Evolutionary conservation across 2,329 filamentous ascomycete genomes (phyloP).

Genomic region (Xylariaceae sp.): DNA sequence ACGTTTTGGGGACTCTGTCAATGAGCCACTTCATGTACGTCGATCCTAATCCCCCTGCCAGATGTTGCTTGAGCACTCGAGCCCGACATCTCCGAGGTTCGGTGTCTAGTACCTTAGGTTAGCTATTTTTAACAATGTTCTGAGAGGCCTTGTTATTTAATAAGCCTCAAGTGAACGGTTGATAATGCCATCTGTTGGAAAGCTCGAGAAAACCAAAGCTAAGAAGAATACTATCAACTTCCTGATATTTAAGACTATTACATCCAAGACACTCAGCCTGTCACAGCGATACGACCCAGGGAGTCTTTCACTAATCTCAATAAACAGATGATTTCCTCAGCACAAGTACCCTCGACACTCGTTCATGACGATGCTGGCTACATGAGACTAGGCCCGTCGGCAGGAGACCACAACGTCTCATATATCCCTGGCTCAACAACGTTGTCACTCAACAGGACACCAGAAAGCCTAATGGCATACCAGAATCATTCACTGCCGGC

Average conservation of each 20-base stretch:
- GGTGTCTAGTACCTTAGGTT: constrained; percentile 5
- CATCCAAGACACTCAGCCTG: constrained; percentile 1
- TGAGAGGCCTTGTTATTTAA: constrained; percentile 7
- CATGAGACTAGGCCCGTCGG: constrained; percentile 21
- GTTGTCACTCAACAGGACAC: constrained; percentile 15
- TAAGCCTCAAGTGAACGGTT: constrained; percentile 5
- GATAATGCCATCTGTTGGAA: neutral
- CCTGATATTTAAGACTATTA: constrained; percentile 2
- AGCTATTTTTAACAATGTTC: constrained; percentile 21
- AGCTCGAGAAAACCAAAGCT: constrained; percentile 5
- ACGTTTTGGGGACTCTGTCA: constrained; percentile 28
- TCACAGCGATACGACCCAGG: neutral
- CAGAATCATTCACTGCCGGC: constrained; percentile 28
- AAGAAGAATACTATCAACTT: constrained; percentile 16
- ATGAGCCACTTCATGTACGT: constrained; percentile 31
- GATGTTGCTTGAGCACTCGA: constrained; percentile 6
- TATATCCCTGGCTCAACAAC: constrained; percentile 27
- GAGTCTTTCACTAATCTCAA: constrained; percentile 17
- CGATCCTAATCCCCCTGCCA: constrained; percentile 15
- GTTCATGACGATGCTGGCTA: constrained; percentile 30
- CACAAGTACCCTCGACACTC: constrained; percentile 28
- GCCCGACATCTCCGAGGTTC: constrained; percentile 13
- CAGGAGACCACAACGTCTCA: constrained; percentile 23
- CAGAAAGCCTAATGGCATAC: constrained; percentile 26
- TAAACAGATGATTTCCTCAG: constrained; percentile 30